Percentiles rank a stretch among this genome's conserved stretches.
These are phyloP conservation scores for Populus euphratica DNA, from an alignment of 345 rosid genomes.

Conservation along the genomic window DNA sequence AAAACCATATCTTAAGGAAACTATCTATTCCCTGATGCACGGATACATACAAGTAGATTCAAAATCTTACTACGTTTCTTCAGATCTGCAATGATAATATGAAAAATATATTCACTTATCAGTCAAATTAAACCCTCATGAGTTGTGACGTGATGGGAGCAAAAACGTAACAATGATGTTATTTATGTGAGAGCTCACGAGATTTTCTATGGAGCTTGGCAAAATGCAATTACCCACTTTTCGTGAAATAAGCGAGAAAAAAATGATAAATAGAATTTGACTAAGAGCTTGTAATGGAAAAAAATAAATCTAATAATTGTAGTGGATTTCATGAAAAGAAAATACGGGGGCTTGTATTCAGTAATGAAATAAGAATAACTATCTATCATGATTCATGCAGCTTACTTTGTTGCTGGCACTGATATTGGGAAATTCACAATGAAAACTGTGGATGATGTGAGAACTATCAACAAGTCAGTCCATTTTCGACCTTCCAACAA, in stretches of 20 bases:
- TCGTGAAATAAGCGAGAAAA: too few relatives aligned
- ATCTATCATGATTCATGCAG: slow-evolving; percentile 23
- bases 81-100: too few relatives aligned
- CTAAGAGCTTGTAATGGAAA: background rate
- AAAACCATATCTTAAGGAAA: too few relatives aligned
- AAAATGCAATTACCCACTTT: too few relatives aligned
- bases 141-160: background rate
- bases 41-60: too few relatives aligned
- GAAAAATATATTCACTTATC: too few relatives aligned
- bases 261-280: background rate
- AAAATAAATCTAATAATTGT: background rate
- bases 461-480: slow-evolving; percentile 50
- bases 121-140: too few relatives aligned
- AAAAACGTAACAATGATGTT: background rate
- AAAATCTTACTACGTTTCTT: too few relatives aligned
- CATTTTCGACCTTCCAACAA: slow-evolving; percentile 61
- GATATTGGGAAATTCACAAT: slow-evolving; percentile 73
- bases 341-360: background rate
- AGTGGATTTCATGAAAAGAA: background rate
- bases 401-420: slow-evolving; percentile 61
- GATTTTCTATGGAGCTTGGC: background rate
- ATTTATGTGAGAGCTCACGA: background rate
- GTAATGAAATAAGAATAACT: background rate
- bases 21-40: too few relatives aligned
- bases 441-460: slow-evolving; percentile 49